These are phyloP conservation scores for Botrytis aclada DNA, from an alignment of 2,329 filamentous ascomycete species.

Conservation along the genomic window DNA sequence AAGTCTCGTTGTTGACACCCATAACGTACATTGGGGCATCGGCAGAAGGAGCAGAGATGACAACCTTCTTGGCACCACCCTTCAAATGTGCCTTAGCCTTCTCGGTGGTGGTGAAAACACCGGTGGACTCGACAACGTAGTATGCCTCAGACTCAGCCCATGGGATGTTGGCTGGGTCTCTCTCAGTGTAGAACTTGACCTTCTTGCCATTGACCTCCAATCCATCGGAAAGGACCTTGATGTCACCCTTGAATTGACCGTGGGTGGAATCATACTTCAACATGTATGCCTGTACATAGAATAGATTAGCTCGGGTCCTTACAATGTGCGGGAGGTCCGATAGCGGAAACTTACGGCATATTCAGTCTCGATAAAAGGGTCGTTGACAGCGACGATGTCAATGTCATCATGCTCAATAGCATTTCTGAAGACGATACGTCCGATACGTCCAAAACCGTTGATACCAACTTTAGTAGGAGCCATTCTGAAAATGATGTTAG, in stretches of 20 bases:
- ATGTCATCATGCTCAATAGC: conserved; percentile 86
- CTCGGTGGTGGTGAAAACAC: conserved; percentile 98
- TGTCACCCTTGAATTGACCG: conserved; percentile 91
- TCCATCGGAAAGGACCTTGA: conserved; percentile 65
- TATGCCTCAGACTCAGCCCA: conserved; percentile 84
- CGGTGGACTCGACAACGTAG: conserved; percentile 96
- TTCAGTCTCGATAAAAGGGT: conserved; percentile 96
- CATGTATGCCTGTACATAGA: conserved; percentile 79
- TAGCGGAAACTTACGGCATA: conserved; percentile 76
- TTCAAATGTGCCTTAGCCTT: conserved; percentile 93
- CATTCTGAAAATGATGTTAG: conserved; percentile 42
- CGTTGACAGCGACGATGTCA: conserved; percentile 95
- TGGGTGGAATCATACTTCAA: conserved; percentile 99
- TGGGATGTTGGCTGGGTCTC: conserved; percentile 84
- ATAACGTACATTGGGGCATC: conserved; percentile 99
- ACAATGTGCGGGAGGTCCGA: conserved; percentile 14
- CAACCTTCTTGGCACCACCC: conserved; percentile 97
- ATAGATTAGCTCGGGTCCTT: conserved; percentile 22
- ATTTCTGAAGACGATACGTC: conserved; percentile 98
- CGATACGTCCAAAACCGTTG: conserved; percentile 99
- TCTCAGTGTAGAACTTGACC: conserved; percentile 91
- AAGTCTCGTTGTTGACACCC: conserved; percentile 94
- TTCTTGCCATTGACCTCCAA: conserved; percentile 92
- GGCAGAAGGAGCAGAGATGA: conserved; percentile 87
- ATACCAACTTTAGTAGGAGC: conserved; percentile 76